Percentiles rank a stretch among this genome's conserved stretches.
phyloP scores from a whole-genome alignment of 2,329 filamentous ascomycete species.

The Penicillium oxalicum region DNA sequence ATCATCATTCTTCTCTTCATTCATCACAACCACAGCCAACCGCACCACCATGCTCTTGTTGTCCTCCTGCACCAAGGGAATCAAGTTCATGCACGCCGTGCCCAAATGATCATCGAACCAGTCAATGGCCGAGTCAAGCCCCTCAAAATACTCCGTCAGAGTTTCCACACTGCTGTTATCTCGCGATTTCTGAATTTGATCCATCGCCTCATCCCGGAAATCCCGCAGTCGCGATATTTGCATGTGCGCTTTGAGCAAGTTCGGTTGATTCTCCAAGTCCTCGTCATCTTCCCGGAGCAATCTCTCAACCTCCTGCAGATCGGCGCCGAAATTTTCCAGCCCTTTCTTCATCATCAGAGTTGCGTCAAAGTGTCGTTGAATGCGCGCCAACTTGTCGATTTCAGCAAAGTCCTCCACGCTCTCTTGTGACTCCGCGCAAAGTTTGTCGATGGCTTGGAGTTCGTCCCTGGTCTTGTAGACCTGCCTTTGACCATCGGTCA shows the following conservation, averaged over 20 bases:
- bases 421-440: conserved; percentile 93
- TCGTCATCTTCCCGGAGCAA: conserved; percentile 78
- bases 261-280: conserved; percentile 84
- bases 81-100: conserved; percentile 79
- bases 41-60: conserved; percentile 87
- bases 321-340: conserved; percentile 77
- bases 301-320: conserved; percentile 67
- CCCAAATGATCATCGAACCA: conserved; percentile 96
- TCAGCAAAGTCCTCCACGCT: conserved; percentile 98
- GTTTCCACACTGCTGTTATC: conserved; percentile 72
- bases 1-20: conserved; percentile 93
- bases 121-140: conserved; percentile 79
- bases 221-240: conserved; percentile 86
- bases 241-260: conserved; percentile 83
- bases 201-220: conserved; percentile 92
- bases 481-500: conserved; percentile 84
- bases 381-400: conserved; percentile 51
- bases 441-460: conserved; percentile 96
- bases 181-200: conserved; percentile 77
- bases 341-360: conserved; percentile 90
- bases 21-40: conserved; percentile 84
- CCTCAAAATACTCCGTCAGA: conserved; percentile 80
- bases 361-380: conserved; percentile 87
- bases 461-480: conserved; percentile 94
- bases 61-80: conserved; percentile 76